phyloP scores from a whole-genome alignment of 768 basidiomycete species.

The Guyanaporus albipodus region DNA sequence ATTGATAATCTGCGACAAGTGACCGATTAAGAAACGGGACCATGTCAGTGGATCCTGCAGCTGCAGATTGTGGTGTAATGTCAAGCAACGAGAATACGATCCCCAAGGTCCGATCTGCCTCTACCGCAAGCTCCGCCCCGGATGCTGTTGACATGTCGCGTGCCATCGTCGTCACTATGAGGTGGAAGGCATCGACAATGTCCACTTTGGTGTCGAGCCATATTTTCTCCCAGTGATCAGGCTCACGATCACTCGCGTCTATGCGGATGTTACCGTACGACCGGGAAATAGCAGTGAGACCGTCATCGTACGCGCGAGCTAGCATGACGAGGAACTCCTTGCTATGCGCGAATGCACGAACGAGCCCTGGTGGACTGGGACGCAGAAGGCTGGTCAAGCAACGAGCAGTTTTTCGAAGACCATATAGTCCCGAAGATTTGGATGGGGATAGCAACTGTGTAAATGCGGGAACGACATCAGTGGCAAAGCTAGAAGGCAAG shows the following conservation, averaged over 20 bases:
- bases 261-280: slow-evolving; percentile 55
- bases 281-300: slow-evolving; percentile 49
- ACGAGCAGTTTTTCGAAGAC: slow-evolving; percentile 58
- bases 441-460: slow-evolving; percentile 43
- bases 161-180: slow-evolving; percentile 48
- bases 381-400: slow-evolving; percentile 54
- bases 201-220: slow-evolving; percentile 74
- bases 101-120: slow-evolving; percentile 54
- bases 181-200: slow-evolving; percentile 65
- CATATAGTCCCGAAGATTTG: slow-evolving; percentile 51
- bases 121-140: slow-evolving; percentile 40
- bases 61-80: slow-evolving; percentile 27
- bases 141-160: slow-evolving; percentile 43
- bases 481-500: slow-evolving; percentile 32
- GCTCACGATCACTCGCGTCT: slow-evolving; percentile 25
- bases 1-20: slow-evolving; percentile 69
- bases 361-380: slow-evolving; percentile 43
- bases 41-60: slow-evolving; percentile 14
- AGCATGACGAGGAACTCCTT: slow-evolving; percentile 53
- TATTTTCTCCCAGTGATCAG: slow-evolving; percentile 66
- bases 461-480: slow-evolving; percentile 56
- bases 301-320: slow-evolving; percentile 56
- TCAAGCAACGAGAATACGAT: slow-evolving; percentile 58
- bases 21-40: slow-evolving; percentile 65
- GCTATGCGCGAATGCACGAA: slow-evolving; percentile 49